Base-by-base conservation (phyloP, 306 rosid genomes). In the Dalbergia cochinchinensis region DNA sequence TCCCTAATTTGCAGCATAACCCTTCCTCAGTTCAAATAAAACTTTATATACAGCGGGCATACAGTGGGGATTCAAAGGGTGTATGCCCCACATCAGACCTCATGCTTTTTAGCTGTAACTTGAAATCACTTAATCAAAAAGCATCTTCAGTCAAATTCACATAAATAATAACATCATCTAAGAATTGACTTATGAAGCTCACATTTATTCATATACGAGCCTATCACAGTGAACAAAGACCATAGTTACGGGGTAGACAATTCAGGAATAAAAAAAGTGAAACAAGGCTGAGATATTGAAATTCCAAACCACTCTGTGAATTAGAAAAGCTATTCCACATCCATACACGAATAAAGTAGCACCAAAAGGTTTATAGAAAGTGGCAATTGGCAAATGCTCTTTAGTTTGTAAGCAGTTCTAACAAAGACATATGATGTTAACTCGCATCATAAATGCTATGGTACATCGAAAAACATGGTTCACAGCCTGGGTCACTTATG, bases 1-100 rank as follows among this genome's bases (percentile, higher is more conserved):
- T 64, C 99, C 98, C 98, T 95, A 81, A 71, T 86, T 74, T 79
- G 72, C 87, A 83, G 74, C 81, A 80, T 58, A 83, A 80, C 73
- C 37, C 20, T 37, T 45, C 59, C 71, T 81, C 78, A 78, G 71
- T 71, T 84, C 59, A 82, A 55, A 68, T 45, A 53, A 61, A 82
- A 65, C 47, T 65, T 62, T 15, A 16, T 34, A 37, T 69, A 37
- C 61, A 62, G 22, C 16, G 65, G 53, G 18, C 22, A 37, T 69
- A 37, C 61, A 62, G 22, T 22, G 65, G 53, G 18, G 54, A 61
- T 34, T 59, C 55, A 44, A 65, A 70, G 20, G 4, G 20, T 71
- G 57, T 51, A 75, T 39, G 58, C 47, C 60, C 65, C 41, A 70
- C 63, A 50, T 60, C 63, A 71, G 65, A 76, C 39, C 67, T 14